Base-by-base conservation (phyloP, 2,329 filamentous ascomycete genomes). In the Fusarium sp. region DNA sequence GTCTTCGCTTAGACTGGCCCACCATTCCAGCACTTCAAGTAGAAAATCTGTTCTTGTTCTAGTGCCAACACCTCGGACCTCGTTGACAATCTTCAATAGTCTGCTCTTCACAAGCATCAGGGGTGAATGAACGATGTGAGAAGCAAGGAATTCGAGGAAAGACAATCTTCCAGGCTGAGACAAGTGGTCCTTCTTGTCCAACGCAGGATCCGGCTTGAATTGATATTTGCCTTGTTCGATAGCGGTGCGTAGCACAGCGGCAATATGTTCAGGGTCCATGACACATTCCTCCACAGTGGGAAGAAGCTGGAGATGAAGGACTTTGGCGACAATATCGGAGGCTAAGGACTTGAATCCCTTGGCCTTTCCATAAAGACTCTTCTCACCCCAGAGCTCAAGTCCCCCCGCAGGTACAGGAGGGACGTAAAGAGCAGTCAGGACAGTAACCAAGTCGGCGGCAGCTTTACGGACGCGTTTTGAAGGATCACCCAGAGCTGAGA, bases 231-330 rank as follows among this genome's bases (percentile, higher is more conserved):
- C 81, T 34, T 79, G 78, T 66, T 82, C 80, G 52, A 83, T 78
- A 13, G 76, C 73, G 8, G 76, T 73, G 47, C 81, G 81, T 7
- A 97, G 78, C 4, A 90, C 86, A 22, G 87, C 87, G 27, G 86
- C 82, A 46, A 97, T 85, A 65, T 96, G 90, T 29, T 86, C 87
- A 6, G 88, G 83, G 76, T 98, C 94, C 71, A 98, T 87, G 6
- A 95, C 86, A 75, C 91, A 97, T 79, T 98, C 96, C 79, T 98
- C 94, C 12, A 97, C 81, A 3, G 87, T 88, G 1, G 93, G 93
- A 22, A 93, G 79, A n/a, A 98, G 80, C 40, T 92, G 84, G 22
- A 88, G 84, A 22, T 88, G 85, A 1, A 96, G 76, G 22, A 97
- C 80, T 61, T 88, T 90, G 45, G 85, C 82, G 4, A 83, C 82